Percentiles rank a stretch among this genome's conserved stretches.
phyloP scores from a whole-genome alignment of 2,329 filamentous ascomycete genomes.

The Trichophyton benhamiae region DNA sequence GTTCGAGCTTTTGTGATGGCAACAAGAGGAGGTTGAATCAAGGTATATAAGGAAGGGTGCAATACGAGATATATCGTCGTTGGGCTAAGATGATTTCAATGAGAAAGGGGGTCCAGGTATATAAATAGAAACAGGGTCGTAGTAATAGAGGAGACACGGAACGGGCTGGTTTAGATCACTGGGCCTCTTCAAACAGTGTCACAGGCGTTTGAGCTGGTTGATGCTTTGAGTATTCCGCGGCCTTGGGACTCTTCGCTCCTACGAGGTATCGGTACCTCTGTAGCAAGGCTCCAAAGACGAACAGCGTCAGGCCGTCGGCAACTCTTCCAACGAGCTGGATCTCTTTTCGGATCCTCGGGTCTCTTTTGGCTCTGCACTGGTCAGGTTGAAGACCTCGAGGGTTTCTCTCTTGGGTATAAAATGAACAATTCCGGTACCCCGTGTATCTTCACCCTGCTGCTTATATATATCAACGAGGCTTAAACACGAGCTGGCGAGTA shows the following conservation, averaged over 20 bases:
- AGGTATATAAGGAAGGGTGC: not conserved
- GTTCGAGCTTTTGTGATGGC: not conserved
- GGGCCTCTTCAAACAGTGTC: not conserved
- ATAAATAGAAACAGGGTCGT: constrained; percentile 1
- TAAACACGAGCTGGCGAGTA: not conserved
- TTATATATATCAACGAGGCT: not conserved
- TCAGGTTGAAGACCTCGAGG: not conserved
- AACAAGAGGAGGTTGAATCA: not conserved
- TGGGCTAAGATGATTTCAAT: not conserved
- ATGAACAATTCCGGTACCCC: not conserved
- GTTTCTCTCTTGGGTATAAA: not conserved
- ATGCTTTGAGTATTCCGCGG: not conserved
- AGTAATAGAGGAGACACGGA: not conserved
- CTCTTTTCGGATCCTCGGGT: not conserved
- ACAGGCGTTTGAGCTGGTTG: not conserved
- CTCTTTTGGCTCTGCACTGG: not conserved
- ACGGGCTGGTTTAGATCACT: not conserved
- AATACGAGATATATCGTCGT: not conserved
- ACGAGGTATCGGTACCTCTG: not conserved
- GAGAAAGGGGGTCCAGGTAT: not conserved
- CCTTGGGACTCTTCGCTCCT: not conserved
- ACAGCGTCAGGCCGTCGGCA: not conserved
- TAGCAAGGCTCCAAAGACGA: not conserved
- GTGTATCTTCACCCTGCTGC: not conserved
- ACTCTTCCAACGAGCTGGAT: not conserved